phyloP scores from a whole-genome alignment of 1,139 yeast species.

The Protomyces inundatus region DNA sequence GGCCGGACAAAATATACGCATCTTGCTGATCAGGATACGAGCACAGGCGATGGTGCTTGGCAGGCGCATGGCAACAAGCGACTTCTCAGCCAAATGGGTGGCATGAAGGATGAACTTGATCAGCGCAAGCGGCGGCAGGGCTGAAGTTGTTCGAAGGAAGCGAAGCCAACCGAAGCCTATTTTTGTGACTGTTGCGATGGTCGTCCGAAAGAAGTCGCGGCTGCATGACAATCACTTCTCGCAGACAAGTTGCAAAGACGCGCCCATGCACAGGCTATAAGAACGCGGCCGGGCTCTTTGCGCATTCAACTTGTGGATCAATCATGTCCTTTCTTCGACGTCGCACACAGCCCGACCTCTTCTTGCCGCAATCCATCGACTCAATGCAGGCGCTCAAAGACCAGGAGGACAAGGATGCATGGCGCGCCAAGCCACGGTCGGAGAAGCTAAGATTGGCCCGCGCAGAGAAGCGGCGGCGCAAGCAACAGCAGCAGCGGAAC shows the following conservation, averaged over 20 bases:
- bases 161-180: too few species aligned
- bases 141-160: too few species aligned
- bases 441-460: background rate
- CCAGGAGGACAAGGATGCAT: background rate
- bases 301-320: background rate
- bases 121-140: background rate
- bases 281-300: background rate
- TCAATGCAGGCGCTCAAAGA: background rate
- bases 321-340: background rate
- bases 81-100: background rate
- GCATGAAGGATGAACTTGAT: background rate
- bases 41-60: background rate
- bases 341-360: background rate
- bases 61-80: background rate
- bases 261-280: background rate
- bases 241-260: too few species aligned
- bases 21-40: constrained; percentile 31
- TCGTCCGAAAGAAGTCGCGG: background rate
- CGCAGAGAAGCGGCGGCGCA: background rate
- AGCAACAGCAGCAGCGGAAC: background rate
- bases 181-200: background rate
- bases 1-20: constrained; percentile 33
- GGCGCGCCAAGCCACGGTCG: background rate
- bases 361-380: background rate
- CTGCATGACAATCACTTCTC: too few species aligned